Evolutionary conservation across 192 early-diverging fungal genomes (phyloP), one percentile per base, ranked within the genome.

Genomic region (Chytriomyces sp.): DNA sequence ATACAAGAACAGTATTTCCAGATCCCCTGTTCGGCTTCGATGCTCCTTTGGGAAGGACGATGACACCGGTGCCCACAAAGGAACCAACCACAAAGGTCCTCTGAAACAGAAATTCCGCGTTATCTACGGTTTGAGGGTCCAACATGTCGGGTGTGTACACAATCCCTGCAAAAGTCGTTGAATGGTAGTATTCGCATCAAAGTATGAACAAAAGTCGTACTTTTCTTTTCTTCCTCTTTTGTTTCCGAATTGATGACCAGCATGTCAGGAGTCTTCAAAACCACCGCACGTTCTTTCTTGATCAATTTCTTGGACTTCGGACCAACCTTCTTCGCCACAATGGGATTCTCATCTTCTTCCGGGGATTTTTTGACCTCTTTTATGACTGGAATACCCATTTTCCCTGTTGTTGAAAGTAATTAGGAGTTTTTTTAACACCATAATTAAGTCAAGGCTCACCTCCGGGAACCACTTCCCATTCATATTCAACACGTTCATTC

Each of bases 1-100:
- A 63, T 64, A 88, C 84, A 81, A 88, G 73, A 17, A 78, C 81
- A 19, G 78, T 78, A 2, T 33, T 39, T 22, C 76, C 69, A 19
- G 81, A 76, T 37, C 75, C 83, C 75, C 84, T 86, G 38, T 66
- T 82, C 8, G 85, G 83, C 55, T 88, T 88, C 41, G 74, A 54
- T 3, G 56, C 55, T 22, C 83, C 85, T 61, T 79, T 80, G 1
- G 87, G 85, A 19, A 89, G 33, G n/a, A 80, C 73, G 39, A 89
- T 67, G 1, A 85, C 39, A 6, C 87, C 87, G 52, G 76, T 66
- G 1, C 84, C 81, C 28, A 79, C 57, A 59, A 84, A 83, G 28
- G 81, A 71, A 19, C 84, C 85, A 55, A 86, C 87, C 19, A 70
- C 77, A 70, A 88, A 89, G 3, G 78, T 71, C 44, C 86, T 84